These are phyloP conservation scores for Hirsutella minnesotensis DNA, from an alignment of 2,329 filamentous ascomycete genomes.

Conservation along the genomic window DNA sequence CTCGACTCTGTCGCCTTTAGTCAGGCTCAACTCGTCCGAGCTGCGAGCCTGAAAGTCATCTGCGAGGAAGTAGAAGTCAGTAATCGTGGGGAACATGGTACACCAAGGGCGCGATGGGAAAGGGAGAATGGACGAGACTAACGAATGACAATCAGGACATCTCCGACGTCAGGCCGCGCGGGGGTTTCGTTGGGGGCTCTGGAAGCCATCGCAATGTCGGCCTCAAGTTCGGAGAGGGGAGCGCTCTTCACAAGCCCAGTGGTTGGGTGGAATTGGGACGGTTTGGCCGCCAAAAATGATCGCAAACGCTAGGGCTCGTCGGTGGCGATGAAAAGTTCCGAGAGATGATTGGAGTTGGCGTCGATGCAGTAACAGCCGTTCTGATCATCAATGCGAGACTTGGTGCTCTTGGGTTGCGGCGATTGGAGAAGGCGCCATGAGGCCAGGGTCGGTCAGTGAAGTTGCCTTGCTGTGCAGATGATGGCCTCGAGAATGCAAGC, in stretches of 20 bases:
- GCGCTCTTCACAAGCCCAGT: not conserved
- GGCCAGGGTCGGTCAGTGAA: not conserved
- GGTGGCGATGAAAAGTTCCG: slow-evolving; percentile 1
- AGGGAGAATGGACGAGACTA: slow-evolving; percentile 20
- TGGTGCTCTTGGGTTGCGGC: slow-evolving; percentile 4
- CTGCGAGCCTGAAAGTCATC: slow-evolving; percentile 89
- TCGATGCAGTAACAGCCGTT: not conserved
- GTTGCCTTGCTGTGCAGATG: not conserved
- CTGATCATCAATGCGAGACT: slow-evolving; percentile 4
- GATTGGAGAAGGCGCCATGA: slow-evolving; percentile 6
- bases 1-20: slow-evolving; percentile 75
- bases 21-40: slow-evolving; percentile 81
- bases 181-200: slow-evolving; percentile 22
- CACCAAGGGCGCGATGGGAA: not conserved
- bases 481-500: no score
- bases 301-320: not conserved
- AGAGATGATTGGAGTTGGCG: not conserved
- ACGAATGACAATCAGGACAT: slow-evolving; percentile 62
- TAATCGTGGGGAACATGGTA: no score
- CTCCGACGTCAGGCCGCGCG: slow-evolving; percentile 47
- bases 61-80: slow-evolving; percentile 21
- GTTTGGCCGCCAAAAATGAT: not conserved
- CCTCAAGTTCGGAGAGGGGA: not conserved
- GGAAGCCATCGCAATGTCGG: slow-evolving; percentile 26
- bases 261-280: not conserved